Evolutionary conservation across 768 basidiomycete genomes (phyloP), one percentile per base, ranked within the genome.

Genomic region (Rhizopogon vesiculosus): DNA sequence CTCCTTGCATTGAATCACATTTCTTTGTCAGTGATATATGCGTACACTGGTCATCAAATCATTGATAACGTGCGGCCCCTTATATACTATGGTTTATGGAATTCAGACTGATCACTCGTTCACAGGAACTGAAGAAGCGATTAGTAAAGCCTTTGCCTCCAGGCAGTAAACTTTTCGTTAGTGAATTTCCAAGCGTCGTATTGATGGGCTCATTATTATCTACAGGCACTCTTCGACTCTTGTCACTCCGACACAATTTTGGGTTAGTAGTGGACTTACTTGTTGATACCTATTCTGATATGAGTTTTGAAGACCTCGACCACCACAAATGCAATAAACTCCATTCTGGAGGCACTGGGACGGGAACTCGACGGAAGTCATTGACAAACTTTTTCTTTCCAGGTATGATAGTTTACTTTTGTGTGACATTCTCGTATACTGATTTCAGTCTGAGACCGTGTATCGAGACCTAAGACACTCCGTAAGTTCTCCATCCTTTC

Each of bases 191-290:
- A 31, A 31, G 8, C 33, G 28, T 5, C 19, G n/a, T 43, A 44
- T 5, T 9, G 4, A 1, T 40, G 12, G 1, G 41, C 41, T n/a
- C 22, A 33, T 51, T 42, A 39, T 45, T 48, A 35, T 9, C 10
- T 19, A 10, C 52, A 69, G 67, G 67, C 67, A 39, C 40, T 70
- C 13, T 66, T 59, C 56, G 68, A 69, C 42, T 62, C 69, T 3
- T 69, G 67, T 25, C 68, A 69, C 22, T 69, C 68, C 5, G 55
- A 62, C 6, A 68, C 67, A 1, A 66, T 69, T 12, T 58, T 69
- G n/a, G 67, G 68, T 66, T 7, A 35, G 56, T 5, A 22, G 7
- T 15, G 29, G 13, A 15, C 7, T 19, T 19, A 16, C 13, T 8
- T 19, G 13, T 15, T 19, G 13, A 35, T 33, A 33, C 31, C 31